Evolutionary conservation across 2,329 filamentous ascomycete genomes (phyloP).

Genomic region (Tolypocladium guangdongense): DNA sequence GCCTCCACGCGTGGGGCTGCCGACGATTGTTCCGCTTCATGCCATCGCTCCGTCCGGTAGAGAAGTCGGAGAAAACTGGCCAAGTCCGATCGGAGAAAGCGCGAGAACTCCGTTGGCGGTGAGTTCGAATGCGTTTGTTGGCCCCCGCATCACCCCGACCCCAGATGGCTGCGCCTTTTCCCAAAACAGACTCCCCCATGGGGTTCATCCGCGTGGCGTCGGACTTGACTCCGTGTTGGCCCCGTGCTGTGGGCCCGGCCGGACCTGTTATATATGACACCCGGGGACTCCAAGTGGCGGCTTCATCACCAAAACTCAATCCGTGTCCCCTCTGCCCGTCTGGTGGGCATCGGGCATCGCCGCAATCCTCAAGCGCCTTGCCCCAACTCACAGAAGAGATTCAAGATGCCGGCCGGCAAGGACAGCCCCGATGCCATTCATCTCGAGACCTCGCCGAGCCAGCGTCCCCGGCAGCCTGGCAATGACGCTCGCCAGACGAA

Average conservation of each 20-base stretch:
- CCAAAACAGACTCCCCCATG: background rate
- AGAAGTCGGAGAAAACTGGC: slow-evolving; percentile 1
- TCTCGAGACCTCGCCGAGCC: background rate
- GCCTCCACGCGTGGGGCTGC: background rate
- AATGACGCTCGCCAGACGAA: background rate
- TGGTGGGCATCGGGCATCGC: background rate
- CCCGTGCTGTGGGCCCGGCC: background rate
- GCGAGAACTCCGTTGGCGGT: background rate
- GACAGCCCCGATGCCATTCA: slow-evolving; percentile 5
- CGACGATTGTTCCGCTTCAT: background rate
- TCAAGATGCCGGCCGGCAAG: background rate
- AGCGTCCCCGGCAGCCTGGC: background rate
- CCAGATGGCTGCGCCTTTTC: background rate
- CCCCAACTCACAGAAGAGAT: background rate
- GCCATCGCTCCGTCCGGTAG: background rate
- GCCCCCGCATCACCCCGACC: background rate
- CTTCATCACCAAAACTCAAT: background rate
- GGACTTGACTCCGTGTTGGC: background rate
- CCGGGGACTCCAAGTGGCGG: background rate
- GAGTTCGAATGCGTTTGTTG: background rate
- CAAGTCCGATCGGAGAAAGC: slow-evolving; percentile 1
- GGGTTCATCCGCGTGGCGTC: background rate
- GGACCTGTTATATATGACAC: background rate
- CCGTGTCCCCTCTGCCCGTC: background rate
- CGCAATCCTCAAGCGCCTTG: background rate